Evolutionary conservation across 23 red algal species (phyloP).

Genomic region (Gracilaria gracilis): DNA sequence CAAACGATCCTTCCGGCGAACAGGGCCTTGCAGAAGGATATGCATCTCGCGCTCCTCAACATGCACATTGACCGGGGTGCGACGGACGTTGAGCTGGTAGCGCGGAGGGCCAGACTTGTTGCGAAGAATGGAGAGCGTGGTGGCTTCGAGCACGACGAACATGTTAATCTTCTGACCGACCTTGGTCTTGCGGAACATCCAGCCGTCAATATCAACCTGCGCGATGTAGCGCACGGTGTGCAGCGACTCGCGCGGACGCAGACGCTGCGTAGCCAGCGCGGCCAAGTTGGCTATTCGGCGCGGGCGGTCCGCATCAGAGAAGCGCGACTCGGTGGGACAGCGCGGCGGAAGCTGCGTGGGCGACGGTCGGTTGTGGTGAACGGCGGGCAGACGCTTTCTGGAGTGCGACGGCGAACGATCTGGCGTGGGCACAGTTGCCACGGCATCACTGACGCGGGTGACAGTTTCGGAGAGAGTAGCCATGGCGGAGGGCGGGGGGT

Average conservation of each 20-base stretch:
- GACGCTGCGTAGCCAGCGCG: conserved; percentile 41
- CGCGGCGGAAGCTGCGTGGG: conserved; percentile 19
- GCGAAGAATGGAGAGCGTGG: conserved; percentile 36
- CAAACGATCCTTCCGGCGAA: conserved; percentile 46
- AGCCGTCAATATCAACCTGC: conserved; percentile 69
- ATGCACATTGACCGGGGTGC: conserved; percentile 21
- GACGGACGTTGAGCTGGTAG: conserved; percentile 49
- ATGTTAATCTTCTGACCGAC: conserved; percentile 49
- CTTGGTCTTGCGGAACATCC: conserved; percentile 60
- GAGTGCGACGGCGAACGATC: conserved; percentile 32
- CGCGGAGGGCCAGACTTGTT: conserved; percentile 31
- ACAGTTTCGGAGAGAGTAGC: neutral
- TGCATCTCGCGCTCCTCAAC: conserved; percentile 35
- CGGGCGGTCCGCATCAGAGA: conserved; percentile 7
- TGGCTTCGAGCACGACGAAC: conserved; percentile 57
- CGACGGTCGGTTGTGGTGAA: conserved; percentile 22
- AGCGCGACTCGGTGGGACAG: neutral
- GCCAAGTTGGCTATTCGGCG: conserved; percentile 43
- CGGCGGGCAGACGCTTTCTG: neutral
- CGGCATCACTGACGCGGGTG: conserved; percentile 8
- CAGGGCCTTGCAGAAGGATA: conserved; percentile 13
- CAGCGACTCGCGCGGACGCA: conserved; percentile 50
- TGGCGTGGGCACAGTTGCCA: conserved; percentile 4
- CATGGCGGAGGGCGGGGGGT: neutral
- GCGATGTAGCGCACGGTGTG: conserved; percentile 70